A percentile compares a stretch with the other conserved stretches of the same genome.
phyloP scores from a whole-genome alignment of 164 flowering plant genomes.

The Santalum album region DNA sequence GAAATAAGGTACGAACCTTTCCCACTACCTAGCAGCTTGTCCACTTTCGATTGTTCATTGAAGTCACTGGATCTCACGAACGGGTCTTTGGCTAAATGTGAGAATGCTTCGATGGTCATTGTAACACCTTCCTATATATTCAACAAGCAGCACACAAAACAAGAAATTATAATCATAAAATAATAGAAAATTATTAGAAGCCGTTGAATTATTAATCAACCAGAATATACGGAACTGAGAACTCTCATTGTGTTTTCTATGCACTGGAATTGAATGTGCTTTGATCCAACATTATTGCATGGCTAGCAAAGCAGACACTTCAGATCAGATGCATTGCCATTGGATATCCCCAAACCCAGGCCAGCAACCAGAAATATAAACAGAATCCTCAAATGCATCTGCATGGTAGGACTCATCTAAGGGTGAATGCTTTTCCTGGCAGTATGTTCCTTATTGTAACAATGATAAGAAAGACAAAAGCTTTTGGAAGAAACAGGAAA shows the following conservation, averaged over 20 bases:
- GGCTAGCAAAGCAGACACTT: not conserved
- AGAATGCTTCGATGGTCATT: constrained; percentile 46
- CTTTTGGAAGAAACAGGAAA: not conserved
- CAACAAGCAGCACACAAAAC: constrained; percentile 15
- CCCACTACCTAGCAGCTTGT: constrained; percentile 49
- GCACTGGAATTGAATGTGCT: not conserved
- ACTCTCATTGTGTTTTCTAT: not conserved
- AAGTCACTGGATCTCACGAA: constrained; percentile 15
- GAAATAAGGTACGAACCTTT: constrained; percentile 23
- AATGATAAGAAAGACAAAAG: not conserved
- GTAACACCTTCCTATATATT: constrained; percentile 63
- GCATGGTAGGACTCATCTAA: not conserved
- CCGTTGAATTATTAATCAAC: not conserved
- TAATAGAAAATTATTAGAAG: not conserved
- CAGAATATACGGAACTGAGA: too few relatives aligned
- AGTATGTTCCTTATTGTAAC: not conserved
- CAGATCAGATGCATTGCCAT: not conserved
- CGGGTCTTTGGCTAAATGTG: constrained; percentile 34
- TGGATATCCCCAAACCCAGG: not conserved
- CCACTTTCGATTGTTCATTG: constrained; percentile 43
- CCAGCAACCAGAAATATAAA: not conserved
- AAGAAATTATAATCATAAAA: too few relatives aligned
- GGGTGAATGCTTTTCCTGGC: not conserved
- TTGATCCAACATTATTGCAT: not conserved
- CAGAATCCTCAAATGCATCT: too few relatives aligned